Evolutionary conservation across 78 protist species (phyloP), one percentile per base, ranked within the genome.

Genomic region (Fonticula alba): DNA sequence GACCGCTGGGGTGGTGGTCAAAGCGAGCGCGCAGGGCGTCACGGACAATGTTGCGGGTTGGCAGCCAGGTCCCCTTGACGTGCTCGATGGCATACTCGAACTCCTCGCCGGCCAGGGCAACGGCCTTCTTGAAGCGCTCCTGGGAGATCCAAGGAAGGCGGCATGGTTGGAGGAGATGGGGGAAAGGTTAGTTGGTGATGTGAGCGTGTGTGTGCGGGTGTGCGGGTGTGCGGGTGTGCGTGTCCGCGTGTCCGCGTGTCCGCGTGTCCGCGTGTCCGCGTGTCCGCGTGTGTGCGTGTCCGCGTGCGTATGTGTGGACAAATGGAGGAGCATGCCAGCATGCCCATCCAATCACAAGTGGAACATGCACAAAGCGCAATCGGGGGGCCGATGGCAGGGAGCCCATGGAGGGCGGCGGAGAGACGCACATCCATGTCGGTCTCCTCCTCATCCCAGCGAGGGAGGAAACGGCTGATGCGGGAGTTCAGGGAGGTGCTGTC

Each of bases 1-100:
- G 35, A 40, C 88, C 86, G 27, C 60, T 36, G 26, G 75, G 32
- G 64, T 77, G 74, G 53, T 64, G 67, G 10, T 20, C 6, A 13
- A 7, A 17, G 35, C 78, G 53, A 37, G 19, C 60, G 13, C 13
- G 43, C 19, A 76, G 9, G 13, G 79, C 71, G 20, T 11, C n/a
- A 27, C 35, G 70, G 32, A 86, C 93, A 37, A 83, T 58, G 24
- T 55, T 7, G 31, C 86, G 64, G 1, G 89, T 86, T 27, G 93
- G 93, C 56, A 86, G 62, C 84, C 83, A 78, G 14, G 65, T 2
- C 46, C 4, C 6, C 22, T 26, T 63, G 7, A 37, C 7, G 64
- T 53, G 56, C 27, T 60, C 66, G 24, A 83, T 37, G 27, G 46
- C 26, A 19, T 53, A 73, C 37, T 53, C 13, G 43, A 82, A 82